Evolutionary conservation across 1,284 basidiomycete species (phyloP), one percentile per base, ranked within the genome.

Genomic region (Coriolopsis trogii): DNA sequence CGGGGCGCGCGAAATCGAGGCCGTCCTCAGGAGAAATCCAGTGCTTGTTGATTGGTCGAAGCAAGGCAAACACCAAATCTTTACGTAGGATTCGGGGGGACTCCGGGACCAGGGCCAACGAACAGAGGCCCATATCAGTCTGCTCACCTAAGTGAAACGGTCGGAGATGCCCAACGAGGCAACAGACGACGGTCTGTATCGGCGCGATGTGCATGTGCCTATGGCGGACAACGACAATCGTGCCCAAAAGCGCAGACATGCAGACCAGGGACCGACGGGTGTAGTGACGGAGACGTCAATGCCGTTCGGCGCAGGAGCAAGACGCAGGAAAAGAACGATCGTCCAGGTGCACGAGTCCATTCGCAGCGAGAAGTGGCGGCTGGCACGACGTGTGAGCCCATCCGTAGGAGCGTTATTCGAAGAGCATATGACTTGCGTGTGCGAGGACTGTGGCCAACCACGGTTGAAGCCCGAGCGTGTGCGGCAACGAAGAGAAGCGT

Each of bases 281-380:
- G n/a, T 5, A 20, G 41, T 16, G 6, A 43, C 13, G 13, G 18
- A 43, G 23, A 25, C 30, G 10, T 39, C n/a, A 33, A 15, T 28
- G 20, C 18, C 15, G 48, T 24, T 31, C 24, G 3, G 18, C 49
- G 24, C 37, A 41, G 40, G 18, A 33, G 43, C 39, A 29, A 40
- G 10, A 33, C 25, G 29, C 20, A 40, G 36, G 16, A 26, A 41
- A 16, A 47, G 26, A 26, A 48, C 36, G 40, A 49, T 45, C 51
- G 47, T 49, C 53, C 50, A 44, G 58, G 61, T 62, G 61, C 59
- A 47, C 56, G 46, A 39, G 30, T 40, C 42, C 46, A 62, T 62
- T 62, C 59, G 61, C 59, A 55, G 24, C 9, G 37, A 6, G 38
- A 29, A 44, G 46, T 41, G 31, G 31, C 15, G 40, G 42, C 25